Conservation (phyloP, 2,329 filamentous ascomycete species). For the Nothophaeocryptopus gaeumannii region DNA sequence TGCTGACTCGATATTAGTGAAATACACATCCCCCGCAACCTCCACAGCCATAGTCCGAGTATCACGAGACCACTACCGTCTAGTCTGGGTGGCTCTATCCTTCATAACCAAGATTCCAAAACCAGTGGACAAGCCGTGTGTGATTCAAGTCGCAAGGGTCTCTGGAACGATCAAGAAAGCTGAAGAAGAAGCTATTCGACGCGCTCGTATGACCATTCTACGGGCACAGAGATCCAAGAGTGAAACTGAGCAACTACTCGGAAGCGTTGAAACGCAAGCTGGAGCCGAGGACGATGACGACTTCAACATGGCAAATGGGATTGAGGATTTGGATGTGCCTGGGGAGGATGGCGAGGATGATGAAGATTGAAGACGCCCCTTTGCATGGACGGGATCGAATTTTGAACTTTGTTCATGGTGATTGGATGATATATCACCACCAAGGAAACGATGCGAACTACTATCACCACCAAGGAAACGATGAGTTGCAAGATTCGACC, state of each 20-base stretch:
- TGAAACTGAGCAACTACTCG: background rate
- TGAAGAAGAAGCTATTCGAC: conserved; percentile 81
- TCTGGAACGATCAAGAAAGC: conserved; percentile 91
- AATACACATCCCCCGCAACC: conserved; percentile 89
- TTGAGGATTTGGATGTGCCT: conserved; percentile 47
- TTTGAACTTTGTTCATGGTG: too few species aligned
- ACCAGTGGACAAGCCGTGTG: conserved; percentile 61
- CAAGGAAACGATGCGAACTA: too few species aligned
- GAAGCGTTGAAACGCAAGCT: background rate
- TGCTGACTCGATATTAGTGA: conserved; percentile 58
- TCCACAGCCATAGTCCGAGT: conserved; percentile 90
- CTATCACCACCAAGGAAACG: too few species aligned
- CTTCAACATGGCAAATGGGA: conserved; percentile 45
- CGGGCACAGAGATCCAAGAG: conserved; percentile 55
- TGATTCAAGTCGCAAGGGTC: conserved; percentile 80
- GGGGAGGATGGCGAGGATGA: conserved; percentile 39
- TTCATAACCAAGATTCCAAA: conserved; percentile 70
- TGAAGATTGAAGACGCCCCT: conserved; percentile 1
- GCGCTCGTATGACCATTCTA: conserved; percentile 69
- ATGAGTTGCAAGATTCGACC: too few species aligned
- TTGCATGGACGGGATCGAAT: too few species aligned
- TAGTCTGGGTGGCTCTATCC: conserved; percentile 86
- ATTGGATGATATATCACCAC: too few species aligned
- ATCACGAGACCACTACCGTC: conserved; percentile 74
- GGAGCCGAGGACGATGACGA: conserved; percentile 32